phyloP scores from a whole-genome alignment of 2,329 filamentous ascomycete species.

The Venturia carpophila region DNA sequence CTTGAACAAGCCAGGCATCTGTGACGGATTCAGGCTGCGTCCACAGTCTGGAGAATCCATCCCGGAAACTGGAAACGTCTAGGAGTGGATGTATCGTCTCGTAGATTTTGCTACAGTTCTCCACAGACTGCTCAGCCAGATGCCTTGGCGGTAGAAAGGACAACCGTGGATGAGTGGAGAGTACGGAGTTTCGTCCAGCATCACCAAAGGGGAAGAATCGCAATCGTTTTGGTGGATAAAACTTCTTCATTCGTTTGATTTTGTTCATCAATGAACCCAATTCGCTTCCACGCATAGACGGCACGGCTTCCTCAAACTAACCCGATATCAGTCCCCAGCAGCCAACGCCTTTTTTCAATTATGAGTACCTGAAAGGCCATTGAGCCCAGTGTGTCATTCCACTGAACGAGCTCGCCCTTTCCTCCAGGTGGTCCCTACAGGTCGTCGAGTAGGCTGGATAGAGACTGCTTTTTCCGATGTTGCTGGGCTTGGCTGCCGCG shows the following conservation, averaged over 20 bases:
- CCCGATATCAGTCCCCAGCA: not conserved
- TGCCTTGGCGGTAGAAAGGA: slow-evolving; percentile 15
- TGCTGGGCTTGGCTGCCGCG: slow-evolving; percentile 8
- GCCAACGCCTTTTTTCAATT: not conserved
- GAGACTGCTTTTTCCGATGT: not conserved
- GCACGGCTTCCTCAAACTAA: slow-evolving; percentile 11
- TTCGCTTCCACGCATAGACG: slow-evolving; percentile 2
- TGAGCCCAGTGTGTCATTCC: slow-evolving; percentile 15
- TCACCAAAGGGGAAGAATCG: slow-evolving; percentile 12
- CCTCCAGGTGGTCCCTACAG: not conserved
- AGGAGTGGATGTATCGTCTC: slow-evolving; percentile 11
- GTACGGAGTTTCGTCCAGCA: not conserved
- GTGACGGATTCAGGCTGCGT: not conserved
- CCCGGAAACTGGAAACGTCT: slow-evolving; percentile 2
- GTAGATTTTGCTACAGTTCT: slow-evolving; percentile 16
- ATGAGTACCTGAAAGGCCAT: slow-evolving; percentile 12
- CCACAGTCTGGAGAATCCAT: slow-evolving; percentile 5
- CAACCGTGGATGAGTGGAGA: slow-evolving; percentile 9
- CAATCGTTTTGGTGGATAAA: slow-evolving; percentile 10
- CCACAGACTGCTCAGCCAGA: slow-evolving; percentile 6
- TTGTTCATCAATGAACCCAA: not conserved
- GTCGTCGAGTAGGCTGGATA: not conserved
- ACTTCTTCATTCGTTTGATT: slow-evolving; percentile 6
- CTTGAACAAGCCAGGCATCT: slow-evolving; percentile 17
- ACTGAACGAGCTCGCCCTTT: slow-evolving; percentile 15